Evolutionary conservation across 2,329 filamentous ascomycete genomes (phyloP).

Genomic region (Aspergillus quadricinctus): DNA sequence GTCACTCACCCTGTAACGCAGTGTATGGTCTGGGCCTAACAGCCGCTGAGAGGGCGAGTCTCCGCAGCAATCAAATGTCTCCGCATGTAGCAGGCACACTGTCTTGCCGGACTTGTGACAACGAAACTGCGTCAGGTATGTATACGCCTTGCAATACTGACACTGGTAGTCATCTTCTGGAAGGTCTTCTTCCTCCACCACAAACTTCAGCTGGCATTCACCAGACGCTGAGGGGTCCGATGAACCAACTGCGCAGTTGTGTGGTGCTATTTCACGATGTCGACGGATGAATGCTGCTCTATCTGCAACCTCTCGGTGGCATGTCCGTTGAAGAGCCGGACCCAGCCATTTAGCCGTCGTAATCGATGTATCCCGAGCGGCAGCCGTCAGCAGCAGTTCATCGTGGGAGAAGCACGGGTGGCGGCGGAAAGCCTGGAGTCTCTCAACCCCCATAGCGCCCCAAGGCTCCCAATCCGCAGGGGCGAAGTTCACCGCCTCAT

Average conservation of each 20-base stretch:
- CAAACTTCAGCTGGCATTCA: constrained; percentile 57
- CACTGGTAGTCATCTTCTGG: constrained; percentile 92
- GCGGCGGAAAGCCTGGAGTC: constrained; percentile 79
- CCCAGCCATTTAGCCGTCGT: constrained; percentile 93
- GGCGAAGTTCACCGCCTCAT: constrained; percentile 97
- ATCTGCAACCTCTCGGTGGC: constrained; percentile 65
- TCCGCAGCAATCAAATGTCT: constrained; percentile 75
- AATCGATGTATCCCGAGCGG: constrained; percentile 73
- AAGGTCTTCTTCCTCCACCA: constrained; percentile 68
- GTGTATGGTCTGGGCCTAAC: constrained; percentile 63
- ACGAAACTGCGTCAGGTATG: constrained; percentile 84
- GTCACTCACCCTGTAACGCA: constrained; percentile 73
- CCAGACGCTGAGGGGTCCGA: constrained; percentile 41
- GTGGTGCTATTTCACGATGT: constrained; percentile 54
- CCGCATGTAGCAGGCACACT: constrained; percentile 78
- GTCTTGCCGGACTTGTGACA: constrained; percentile 78
- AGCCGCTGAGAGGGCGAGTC: constrained; percentile 63
- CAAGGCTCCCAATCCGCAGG: constrained; percentile 93
- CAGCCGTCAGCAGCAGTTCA: constrained; percentile 86
- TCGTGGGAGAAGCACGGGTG: constrained; percentile 98
- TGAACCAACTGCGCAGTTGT: constrained; percentile 52
- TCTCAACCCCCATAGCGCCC: constrained; percentile 78
- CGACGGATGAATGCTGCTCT: constrained; percentile 65
- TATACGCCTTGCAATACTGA: constrained; percentile 84
- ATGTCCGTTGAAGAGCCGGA: constrained; percentile 76